Percentiles rank a stretch among this genome's conserved stretches.
phyloP scores from a whole-genome alignment of 441 rosid species.

The Euphorbia celastroides region DNA sequence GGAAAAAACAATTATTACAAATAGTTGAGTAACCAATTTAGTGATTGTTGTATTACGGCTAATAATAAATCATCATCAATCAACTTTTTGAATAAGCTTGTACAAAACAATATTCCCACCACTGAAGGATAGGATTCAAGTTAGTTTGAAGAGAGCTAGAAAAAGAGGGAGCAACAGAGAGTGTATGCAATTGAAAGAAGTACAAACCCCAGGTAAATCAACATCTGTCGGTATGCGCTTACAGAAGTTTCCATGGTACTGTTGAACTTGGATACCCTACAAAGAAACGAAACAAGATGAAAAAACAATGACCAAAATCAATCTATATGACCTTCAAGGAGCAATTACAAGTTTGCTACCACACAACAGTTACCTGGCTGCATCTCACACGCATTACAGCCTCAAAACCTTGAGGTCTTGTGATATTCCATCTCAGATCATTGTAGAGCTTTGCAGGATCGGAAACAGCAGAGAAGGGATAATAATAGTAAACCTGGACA shows the following conservation, averaged over 20 bases:
- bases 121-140: neutral
- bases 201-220: conserved; percentile 75
- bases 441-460: conserved; percentile 97
- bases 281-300: conserved; percentile 9
- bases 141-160: neutral
- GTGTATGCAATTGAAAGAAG: conserved; percentile 8
- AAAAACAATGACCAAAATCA: neutral
- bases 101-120: neutral
- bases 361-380: conserved; percentile 64
- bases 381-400: conserved; percentile 99
- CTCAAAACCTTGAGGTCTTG: conserved; percentile 98
- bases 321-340: neutral
- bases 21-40: neutral
- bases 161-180: neutral
- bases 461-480: conserved; percentile 85
- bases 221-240: conserved; percentile 92
- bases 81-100: neutral
- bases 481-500: conserved; percentile 82
- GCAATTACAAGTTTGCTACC: neutral
- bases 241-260: conserved; percentile 93
- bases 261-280: conserved; percentile 98
- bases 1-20: conserved; percentile 15
- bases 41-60: neutral
- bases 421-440: conserved; percentile 97
- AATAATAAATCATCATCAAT: neutral